These are phyloP conservation scores for Ustilago curta DNA, from an alignment of 1,284 basidiomycete genomes.

Conservation along the genomic window DNA sequence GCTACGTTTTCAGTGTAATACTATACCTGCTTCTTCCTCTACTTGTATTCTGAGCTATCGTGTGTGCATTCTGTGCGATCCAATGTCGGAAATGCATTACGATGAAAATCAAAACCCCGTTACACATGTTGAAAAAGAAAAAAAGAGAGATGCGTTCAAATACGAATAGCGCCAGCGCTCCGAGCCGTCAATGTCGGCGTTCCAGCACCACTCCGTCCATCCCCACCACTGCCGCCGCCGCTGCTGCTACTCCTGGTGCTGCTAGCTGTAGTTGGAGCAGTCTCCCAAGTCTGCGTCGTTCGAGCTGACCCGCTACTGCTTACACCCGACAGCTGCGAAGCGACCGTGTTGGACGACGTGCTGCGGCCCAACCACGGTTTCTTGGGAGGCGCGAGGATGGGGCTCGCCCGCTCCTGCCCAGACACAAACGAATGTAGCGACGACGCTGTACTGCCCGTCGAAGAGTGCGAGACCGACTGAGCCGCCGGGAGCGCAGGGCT, in stretches of 20 bases:
- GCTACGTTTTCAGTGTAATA: conserved; percentile 19
- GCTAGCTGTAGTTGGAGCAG: background rate
- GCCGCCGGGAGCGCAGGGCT: background rate
- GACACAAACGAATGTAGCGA: conserved; percentile 10
- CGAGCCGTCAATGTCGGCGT: background rate
- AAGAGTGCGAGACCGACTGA: background rate
- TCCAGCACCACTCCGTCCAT: background rate
- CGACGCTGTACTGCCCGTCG: conserved; percentile 4
- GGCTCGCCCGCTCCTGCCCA: background rate
- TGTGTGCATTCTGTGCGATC: background rate
- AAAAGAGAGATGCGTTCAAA: background rate
- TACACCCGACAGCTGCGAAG: background rate
- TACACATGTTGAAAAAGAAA: background rate
- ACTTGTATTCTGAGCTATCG: background rate
- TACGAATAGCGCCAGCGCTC: conserved; percentile 8
- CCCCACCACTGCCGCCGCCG: background rate
- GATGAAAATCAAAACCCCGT: background rate
- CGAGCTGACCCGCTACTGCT: background rate
- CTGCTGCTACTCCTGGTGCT: too few relatives aligned
- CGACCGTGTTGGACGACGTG: background rate
- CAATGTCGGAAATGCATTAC: too few relatives aligned
- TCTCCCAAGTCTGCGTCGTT: conserved; percentile 8
- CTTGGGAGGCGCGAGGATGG: background rate
- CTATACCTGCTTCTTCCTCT: conserved; percentile 4
- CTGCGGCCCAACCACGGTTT: background rate